These are phyloP conservation scores for Ploettnerulaceae sp. DNA, from an alignment of 2,329 filamentous ascomycete species.

Conservation along the genomic window DNA sequence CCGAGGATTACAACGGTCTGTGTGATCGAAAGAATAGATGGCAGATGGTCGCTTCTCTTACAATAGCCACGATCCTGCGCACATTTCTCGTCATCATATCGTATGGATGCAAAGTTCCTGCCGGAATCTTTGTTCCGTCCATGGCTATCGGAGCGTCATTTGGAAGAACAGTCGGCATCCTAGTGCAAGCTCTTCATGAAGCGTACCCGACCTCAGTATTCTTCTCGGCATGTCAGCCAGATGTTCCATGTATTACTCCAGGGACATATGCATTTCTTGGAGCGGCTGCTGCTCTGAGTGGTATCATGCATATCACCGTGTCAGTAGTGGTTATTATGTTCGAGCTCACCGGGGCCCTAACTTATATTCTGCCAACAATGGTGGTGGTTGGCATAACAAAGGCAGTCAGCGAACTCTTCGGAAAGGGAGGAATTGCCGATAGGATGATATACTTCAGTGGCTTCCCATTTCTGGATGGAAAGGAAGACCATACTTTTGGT, in stretches of 20 bases:
- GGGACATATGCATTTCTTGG: constrained; percentile 96
- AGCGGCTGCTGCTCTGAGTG: constrained; percentile 83
- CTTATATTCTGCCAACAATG: constrained; percentile 97
- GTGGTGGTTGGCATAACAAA: constrained; percentile 98
- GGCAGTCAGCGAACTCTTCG: constrained; percentile 82
- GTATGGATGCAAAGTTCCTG: constrained; percentile 96
- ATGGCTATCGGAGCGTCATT: constrained; percentile 97
- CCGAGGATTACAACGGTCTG: constrained; percentile 81
- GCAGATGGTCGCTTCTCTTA: constrained; percentile 72
- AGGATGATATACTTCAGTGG: constrained; percentile 99
- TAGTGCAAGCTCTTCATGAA: constrained; percentile 86
- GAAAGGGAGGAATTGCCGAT: constrained; percentile 95
- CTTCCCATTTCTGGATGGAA: constrained; percentile 93
- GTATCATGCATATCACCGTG: constrained; percentile 97
- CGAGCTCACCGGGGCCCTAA: constrained; percentile 92
- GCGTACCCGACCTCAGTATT: constrained; percentile 76
- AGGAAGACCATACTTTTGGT: constrained; percentile 95
- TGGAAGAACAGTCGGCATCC: constrained; percentile 86
- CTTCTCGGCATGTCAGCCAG: constrained; percentile 83
- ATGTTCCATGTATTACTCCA: constrained; percentile 93
- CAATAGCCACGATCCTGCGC: constrained; percentile 74
- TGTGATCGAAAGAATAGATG: constrained; percentile 76
- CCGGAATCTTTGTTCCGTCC: constrained; percentile 94
- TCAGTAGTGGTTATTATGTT: constrained; percentile 99
- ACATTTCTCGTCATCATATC: constrained; percentile 87